Evolutionary conservation across 306 rosid genomes (phyloP).

Genomic region (Neltuma alba): DNA sequence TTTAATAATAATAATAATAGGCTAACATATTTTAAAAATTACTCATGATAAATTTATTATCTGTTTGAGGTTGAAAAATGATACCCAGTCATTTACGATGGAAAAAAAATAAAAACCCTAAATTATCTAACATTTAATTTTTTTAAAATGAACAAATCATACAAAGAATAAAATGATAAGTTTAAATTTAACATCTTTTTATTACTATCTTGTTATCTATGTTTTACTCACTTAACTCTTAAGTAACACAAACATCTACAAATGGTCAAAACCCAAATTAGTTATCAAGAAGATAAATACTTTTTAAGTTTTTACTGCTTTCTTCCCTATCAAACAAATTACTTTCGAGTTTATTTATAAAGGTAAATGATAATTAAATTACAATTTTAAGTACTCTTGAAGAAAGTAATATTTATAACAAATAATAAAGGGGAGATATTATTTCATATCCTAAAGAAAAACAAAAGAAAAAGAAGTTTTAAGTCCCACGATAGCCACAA

Average conservation of each 20-base stretch:
- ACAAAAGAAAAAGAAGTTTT: not conserved
- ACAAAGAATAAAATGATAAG: not conserved
- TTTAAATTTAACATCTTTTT: not conserved
- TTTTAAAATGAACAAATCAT: no score
- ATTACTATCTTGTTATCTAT: not conserved
- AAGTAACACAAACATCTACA: not conserved
- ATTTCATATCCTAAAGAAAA: not conserved
- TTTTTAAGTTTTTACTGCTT: no score
- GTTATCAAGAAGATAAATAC: no score
- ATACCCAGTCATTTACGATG: not conserved
- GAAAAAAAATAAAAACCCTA: no score
- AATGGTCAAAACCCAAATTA: not conserved
- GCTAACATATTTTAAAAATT: not conserved
- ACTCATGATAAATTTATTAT: not conserved
- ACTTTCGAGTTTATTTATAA: no score
- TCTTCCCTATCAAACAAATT: no score
- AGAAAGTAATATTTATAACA: not conserved
- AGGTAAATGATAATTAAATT: no score
- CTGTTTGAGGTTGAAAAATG: not conserved
- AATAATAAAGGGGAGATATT: not conserved
- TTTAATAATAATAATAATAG: not conserved
- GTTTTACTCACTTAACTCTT: not conserved
- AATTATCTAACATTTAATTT: no score
- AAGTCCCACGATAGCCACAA: not conserved
- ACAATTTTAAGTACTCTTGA: not conserved